Percentiles rank a stretch among this genome's conserved stretches.
phyloP scores from a whole-genome alignment of 78 protist genomes.

The Paratrimastix pyriformis region DNA sequence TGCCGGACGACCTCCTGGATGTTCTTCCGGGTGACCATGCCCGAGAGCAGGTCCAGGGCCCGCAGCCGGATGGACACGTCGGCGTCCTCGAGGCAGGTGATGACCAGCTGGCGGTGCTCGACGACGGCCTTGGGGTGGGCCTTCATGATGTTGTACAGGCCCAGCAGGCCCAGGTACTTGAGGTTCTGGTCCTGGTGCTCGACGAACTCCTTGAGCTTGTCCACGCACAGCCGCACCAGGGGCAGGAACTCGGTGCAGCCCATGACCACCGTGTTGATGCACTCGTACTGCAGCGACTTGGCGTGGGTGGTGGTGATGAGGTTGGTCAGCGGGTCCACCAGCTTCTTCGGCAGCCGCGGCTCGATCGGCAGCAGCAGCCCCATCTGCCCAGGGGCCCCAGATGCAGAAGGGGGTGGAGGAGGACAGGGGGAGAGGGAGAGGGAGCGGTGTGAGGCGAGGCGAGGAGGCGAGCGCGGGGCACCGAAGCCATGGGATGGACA shows the following conservation, averaged over 20 bases:
- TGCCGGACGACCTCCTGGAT: slow-evolving; percentile 7
- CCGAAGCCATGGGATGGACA: too few relatives aligned
- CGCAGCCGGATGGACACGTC: slow-evolving; percentile 17
- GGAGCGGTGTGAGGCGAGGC: too few relatives aligned
- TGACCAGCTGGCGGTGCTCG: neutral
- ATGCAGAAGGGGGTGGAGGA: neutral
- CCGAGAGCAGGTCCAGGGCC: slow-evolving; percentile 8
- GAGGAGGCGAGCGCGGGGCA: too few relatives aligned
- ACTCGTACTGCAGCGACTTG: neutral
- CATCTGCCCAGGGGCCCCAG: neutral
- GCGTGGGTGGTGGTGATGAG: neutral
- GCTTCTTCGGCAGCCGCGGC: slow-evolving; percentile 19
- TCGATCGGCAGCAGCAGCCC: neutral
- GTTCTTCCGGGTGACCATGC: neutral
- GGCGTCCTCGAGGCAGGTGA: slow-evolving; percentile 5
- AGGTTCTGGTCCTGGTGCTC: neutral
- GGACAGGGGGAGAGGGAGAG: too few relatives aligned
- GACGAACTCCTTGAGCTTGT: slow-evolving; percentile 2
- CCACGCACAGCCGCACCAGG: neutral
- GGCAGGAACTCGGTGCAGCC: neutral
- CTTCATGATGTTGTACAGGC: neutral
- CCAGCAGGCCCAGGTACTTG: neutral
- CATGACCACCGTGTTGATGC: neutral
- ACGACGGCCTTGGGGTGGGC: neutral
- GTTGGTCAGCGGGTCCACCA: neutral